phyloP scores from a whole-genome alignment of 2,329 filamentous ascomycete species.

The Fusarium brachygibbosum region DNA sequence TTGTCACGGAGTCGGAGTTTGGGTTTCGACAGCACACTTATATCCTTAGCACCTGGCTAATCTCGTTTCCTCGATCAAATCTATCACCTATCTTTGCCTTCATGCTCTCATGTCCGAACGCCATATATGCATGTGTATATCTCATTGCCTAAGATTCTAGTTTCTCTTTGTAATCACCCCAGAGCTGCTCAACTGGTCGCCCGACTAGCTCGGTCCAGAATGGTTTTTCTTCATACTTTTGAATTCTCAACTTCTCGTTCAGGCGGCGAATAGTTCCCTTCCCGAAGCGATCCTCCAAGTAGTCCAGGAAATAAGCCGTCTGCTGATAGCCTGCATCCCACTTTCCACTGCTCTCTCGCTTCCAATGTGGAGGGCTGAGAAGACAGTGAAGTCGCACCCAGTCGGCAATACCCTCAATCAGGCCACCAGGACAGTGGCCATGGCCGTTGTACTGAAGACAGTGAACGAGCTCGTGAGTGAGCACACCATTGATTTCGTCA shows the following conservation, averaged over 20 bases:
- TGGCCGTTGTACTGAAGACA: constrained; percentile 86
- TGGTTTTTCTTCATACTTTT: constrained; percentile 72
- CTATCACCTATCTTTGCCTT: constrained; percentile 5
- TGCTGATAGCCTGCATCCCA: constrained; percentile 94
- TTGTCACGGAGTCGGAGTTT: constrained; percentile 39
- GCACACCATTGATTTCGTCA: constrained; percentile 82
- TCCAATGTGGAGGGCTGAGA: constrained; percentile 88
- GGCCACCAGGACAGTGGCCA: constrained; percentile 75
- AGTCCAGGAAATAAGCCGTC: constrained; percentile 92
- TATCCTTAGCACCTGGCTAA: constrained; percentile 42
- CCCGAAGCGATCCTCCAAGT: constrained; percentile 78
- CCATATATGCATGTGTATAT: constrained; percentile 6
- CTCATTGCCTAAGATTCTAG: constrained; percentile 34
- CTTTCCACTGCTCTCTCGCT: constrained; percentile 65
- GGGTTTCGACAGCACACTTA: constrained; percentile 29
- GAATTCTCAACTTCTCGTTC: constrained; percentile 75
- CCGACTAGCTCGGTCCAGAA: constrained; percentile 81
- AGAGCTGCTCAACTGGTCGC: constrained; percentile 75
- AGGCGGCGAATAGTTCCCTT: constrained; percentile 71
- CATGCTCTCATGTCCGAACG: constrained; percentile 1
- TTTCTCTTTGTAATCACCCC: constrained; percentile 75
- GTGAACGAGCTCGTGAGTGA: constrained; percentile 94
- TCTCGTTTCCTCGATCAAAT: constrained; percentile 28
- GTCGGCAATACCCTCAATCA: constrained; percentile 93
- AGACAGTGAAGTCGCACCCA: constrained; percentile 85